Conservation (phyloP, 306 rosid species). For the Glycine latifolia region DNA sequence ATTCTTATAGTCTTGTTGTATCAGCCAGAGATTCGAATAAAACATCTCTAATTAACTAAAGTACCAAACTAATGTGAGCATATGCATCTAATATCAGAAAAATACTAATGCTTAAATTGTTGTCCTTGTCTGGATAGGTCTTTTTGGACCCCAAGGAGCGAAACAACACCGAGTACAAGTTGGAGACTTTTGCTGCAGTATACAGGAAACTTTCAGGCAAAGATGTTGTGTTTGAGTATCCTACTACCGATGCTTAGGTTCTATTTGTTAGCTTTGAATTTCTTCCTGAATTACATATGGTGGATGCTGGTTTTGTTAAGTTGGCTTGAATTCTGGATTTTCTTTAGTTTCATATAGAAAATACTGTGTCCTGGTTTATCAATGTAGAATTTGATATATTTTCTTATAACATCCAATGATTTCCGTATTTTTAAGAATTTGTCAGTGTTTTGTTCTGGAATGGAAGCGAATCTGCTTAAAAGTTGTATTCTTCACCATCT, state of each 20-base stretch:
- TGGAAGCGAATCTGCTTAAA: neutral
- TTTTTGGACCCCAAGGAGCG: slow-evolving; percentile 89
- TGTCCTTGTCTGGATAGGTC: slow-evolving; percentile 53
- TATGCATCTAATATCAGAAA: neutral
- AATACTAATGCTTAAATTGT: neutral
- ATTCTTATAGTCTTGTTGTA: neutral
- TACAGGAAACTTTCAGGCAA: slow-evolving; percentile 87
- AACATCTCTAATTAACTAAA: neutral
- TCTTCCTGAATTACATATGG: slow-evolving; percentile 29
- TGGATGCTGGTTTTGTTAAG: slow-evolving; percentile 49
- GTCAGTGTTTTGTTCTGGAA: slow-evolving; percentile 1
- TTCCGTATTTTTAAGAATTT: neutral
- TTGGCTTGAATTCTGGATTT: slow-evolving; percentile 28
- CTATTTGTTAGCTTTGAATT: slow-evolving; percentile 32
- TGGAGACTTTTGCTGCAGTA: slow-evolving; percentile 85
- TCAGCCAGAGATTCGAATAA: neutral
- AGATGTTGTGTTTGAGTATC: slow-evolving; percentile 90
- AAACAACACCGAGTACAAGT: slow-evolving; percentile 83
- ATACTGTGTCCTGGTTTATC: slow-evolving; percentile 5
- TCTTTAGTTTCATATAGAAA: neutral
- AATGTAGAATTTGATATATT: slow-evolving; percentile 38
- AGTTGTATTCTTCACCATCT: neutral
- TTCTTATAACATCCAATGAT: neutral
- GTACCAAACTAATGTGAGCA: neutral
- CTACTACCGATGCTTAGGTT: slow-evolving; percentile 71